Evolutionary conservation across 1,284 basidiomycete species (phyloP).

Genomic region (Fomitopsis pinicola): DNA sequence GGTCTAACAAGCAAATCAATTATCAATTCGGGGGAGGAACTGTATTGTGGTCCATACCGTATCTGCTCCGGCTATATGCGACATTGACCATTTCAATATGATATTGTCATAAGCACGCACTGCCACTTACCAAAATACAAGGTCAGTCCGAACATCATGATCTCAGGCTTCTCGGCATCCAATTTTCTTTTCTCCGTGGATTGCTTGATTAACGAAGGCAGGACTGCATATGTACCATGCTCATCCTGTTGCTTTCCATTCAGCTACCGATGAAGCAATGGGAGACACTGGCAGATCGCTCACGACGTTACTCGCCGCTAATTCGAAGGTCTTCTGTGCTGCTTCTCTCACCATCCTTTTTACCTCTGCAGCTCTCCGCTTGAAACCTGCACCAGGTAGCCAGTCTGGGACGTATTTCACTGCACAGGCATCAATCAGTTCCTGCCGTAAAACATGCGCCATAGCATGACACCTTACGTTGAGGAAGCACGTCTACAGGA

Average conservation of each 20-base stretch:
- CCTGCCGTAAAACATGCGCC: background rate
- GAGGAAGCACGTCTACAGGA: conserved; percentile 51
- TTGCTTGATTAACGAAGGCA: conserved; percentile 41
- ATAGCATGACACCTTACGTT: conserved; percentile 26
- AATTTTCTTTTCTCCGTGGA: conserved; percentile 9
- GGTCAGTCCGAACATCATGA: conserved; percentile 50
- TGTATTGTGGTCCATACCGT: background rate
- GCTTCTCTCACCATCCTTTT: conserved; percentile 21
- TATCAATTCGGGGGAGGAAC: too few relatives aligned
- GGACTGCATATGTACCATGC: conserved; percentile 44
- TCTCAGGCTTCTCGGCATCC: conserved; percentile 37
- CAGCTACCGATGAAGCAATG: background rate
- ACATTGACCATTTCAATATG: background rate
- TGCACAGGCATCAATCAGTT: background rate
- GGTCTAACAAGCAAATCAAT: background rate
- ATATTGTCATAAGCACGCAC: background rate
- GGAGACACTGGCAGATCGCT: background rate
- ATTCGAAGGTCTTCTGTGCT: conserved; percentile 6
- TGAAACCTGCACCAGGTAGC: background rate
- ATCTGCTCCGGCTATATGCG: background rate
- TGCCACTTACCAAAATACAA: conserved; percentile 35
- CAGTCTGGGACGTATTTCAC: background rate
- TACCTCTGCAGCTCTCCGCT: background rate
- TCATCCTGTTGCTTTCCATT: conserved; percentile 24
- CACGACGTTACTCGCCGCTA: conserved; percentile 47